A percentile compares a stretch with the other conserved stretches of the same genome.
These are phyloP conservation scores for Candida vartiovaarae DNA, from an alignment of 805 yeast genomes.

Conservation along the genomic window DNA sequence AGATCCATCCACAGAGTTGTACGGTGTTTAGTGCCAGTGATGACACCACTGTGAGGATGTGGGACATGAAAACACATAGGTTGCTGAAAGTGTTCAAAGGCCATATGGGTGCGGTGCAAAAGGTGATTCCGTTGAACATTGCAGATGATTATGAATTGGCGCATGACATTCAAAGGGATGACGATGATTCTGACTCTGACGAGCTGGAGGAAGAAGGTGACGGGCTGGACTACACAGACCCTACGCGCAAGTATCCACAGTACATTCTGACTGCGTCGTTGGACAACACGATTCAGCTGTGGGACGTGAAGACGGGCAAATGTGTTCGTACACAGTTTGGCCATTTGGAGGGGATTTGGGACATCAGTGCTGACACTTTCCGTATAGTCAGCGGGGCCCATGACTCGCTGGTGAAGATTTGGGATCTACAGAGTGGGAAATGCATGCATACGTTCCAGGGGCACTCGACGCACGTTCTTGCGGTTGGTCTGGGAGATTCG, in stretches of 20 bases:
- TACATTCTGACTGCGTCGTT: constrained; percentile 82
- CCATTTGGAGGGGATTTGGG: constrained; percentile 98
- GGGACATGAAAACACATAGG: constrained; percentile 80
- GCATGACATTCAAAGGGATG: constrained; percentile 28
- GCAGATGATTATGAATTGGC: constrained; percentile 52
- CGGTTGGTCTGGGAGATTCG: constrained; percentile 86
- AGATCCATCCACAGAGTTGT: constrained; percentile 70
- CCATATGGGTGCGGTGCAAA: constrained; percentile 91
- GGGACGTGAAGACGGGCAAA: constrained; percentile 84
- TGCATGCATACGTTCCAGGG: constrained; percentile 92
- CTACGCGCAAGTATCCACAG: constrained; percentile 51
- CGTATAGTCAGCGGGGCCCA: constrained; percentile 93
- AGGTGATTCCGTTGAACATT: constrained; percentile 78
- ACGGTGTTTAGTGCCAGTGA: constrained; percentile 85
- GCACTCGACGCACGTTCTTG: constrained; percentile 49
- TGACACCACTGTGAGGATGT: constrained; percentile 88
- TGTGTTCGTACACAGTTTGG: constrained; percentile 95
- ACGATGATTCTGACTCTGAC: constrained; percentile 13
- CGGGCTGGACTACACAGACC: constrained; percentile 21
- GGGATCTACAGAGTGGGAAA: constrained; percentile 94
- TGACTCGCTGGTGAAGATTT: constrained; percentile 80
- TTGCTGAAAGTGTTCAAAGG: constrained; percentile 78
- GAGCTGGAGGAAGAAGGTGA: constrained; percentile 22
- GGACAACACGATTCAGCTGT: constrained; percentile 87
- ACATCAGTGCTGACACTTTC: constrained; percentile 91